phyloP scores from a whole-genome alignment of 2,329 filamentous ascomycete species.

The Trichoderma gracile region DNA sequence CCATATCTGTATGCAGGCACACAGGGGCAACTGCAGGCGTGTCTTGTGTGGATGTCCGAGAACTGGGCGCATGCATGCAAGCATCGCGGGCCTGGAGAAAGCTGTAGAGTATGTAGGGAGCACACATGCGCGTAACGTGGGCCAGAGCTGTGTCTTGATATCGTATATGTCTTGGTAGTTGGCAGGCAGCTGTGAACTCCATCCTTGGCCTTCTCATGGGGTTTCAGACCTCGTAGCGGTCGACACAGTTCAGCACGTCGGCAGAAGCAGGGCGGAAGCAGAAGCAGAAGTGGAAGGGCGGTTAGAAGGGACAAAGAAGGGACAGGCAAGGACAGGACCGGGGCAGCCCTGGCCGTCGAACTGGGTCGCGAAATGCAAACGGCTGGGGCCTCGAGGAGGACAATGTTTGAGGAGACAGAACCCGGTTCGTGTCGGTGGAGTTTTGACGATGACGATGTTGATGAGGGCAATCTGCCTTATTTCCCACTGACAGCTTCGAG shows the following conservation, averaged over 20 bases:
- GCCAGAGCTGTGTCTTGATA: background rate
- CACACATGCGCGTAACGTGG: background rate
- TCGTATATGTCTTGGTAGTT: background rate
- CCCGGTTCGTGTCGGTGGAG: background rate
- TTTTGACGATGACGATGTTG: background rate
- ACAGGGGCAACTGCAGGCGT: conserved; percentile 19
- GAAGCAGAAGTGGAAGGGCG: too few relatives aligned
- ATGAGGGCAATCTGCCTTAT: background rate
- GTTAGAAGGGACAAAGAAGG: background rate
- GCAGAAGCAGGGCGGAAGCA: too few relatives aligned
- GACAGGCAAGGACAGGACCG: too few relatives aligned
- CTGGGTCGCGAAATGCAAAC: conserved; percentile 15
- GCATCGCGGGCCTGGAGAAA: background rate
- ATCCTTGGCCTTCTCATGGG: background rate
- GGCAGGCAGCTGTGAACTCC: conserved; percentile 3
- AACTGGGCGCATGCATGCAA: background rate
- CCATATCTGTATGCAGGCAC: conserved; percentile 20
- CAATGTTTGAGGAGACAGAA: background rate
- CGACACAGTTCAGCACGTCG: too few relatives aligned
- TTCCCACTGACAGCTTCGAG: background rate
- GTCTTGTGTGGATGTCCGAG: background rate
- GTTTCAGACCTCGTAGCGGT: background rate
- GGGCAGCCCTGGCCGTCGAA: conserved; percentile 18
- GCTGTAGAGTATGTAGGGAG: conserved; percentile 9
- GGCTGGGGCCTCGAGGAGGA: conserved; percentile 2